These are phyloP conservation scores for Datura wrightii DNA, from an alignment of 257 asterid species.

Conservation along the genomic window DNA sequence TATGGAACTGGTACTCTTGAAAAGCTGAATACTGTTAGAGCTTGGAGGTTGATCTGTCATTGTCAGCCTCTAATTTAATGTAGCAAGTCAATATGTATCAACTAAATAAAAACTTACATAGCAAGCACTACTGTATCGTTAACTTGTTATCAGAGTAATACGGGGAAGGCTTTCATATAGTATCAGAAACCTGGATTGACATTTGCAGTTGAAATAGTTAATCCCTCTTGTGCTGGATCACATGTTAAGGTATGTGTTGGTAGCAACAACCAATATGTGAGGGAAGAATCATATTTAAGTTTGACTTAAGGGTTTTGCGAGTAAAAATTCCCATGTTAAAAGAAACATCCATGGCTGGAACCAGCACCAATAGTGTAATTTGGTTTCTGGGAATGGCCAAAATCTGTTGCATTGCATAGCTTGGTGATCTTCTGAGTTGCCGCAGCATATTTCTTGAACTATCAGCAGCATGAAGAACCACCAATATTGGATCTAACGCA, in stretches of 20 bases:
- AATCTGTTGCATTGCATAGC: background rate
- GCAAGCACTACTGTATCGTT: background rate
- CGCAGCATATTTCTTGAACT: background rate
- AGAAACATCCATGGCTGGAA: background rate
- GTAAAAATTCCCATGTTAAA: background rate
- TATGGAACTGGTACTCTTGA: constrained; percentile 12
- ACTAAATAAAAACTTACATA: background rate
- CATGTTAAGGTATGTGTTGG: background rate
- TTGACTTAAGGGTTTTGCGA: constrained; percentile 17
- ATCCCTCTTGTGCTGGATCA: background rate
- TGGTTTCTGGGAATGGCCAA: background rate
- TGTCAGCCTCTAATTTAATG: constrained; percentile 19
- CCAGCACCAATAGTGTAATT: background rate
- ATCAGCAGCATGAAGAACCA: background rate
- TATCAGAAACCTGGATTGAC: constrained; percentile 18
- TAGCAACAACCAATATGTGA: background rate
- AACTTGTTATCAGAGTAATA: background rate
- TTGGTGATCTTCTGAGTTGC: background rate
- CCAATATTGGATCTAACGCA: background rate
- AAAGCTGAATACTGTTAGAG: background rate
- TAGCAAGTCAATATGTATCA: constrained; percentile 9
- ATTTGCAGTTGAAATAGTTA: constrained; percentile 10
- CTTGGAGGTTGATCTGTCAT: background rate
- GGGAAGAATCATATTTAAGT: background rate
- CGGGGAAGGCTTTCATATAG: background rate